Conservation (phyloP, 805 yeast species). For the Blastobotrys robertii region DNA sequence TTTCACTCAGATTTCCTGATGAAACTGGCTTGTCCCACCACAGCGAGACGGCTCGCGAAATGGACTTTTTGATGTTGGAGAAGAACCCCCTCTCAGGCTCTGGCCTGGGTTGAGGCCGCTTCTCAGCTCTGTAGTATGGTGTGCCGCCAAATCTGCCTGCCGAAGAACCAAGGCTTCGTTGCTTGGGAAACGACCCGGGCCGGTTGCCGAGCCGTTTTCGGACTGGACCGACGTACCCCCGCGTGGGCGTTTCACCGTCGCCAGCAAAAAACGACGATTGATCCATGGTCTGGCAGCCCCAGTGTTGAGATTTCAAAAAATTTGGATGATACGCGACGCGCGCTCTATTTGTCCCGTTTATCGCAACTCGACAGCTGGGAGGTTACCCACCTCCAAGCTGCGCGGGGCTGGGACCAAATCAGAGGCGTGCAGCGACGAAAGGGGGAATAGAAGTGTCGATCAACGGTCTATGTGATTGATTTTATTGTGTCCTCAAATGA, state of each 20-base stretch:
- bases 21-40: not conserved
- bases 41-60: not conserved
- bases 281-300: not conserved
- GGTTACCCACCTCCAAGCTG: no score
- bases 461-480: no score
- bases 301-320: not conserved
- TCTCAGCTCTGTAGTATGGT: not conserved
- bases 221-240: not conserved
- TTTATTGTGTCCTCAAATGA: no score
- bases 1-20: not conserved
- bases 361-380: no score
- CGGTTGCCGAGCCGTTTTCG: slow-evolving; percentile 1
- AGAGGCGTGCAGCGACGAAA: no score
- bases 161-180: no score
- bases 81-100: not conserved
- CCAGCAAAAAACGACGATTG: not conserved
- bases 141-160: not conserved
- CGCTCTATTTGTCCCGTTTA: no score
- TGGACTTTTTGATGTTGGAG: not conserved
- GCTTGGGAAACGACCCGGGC: not conserved
- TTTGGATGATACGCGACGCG: no score
- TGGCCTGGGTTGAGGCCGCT: not conserved
- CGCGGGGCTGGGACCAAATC: no score
- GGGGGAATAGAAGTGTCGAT: no score
- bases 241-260: not conserved